Base-by-base conservation (phyloP, 208 protist genomes). In the Trypanosoma vivax region DNA sequence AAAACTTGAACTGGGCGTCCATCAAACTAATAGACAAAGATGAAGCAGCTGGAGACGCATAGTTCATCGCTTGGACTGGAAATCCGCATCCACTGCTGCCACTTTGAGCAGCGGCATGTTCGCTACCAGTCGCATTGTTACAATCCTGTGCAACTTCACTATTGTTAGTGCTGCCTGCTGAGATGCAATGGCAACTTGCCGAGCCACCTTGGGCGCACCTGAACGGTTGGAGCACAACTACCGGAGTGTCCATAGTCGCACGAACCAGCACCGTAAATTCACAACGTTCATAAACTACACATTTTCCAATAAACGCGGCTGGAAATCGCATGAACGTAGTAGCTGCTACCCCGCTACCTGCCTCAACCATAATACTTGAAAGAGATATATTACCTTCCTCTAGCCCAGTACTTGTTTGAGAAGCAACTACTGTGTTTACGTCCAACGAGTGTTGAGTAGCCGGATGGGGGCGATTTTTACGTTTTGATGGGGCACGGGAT, bases 1-100 rank as follows among this genome's bases (percentile, higher is more conserved):
- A 79, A 57, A 90, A 80, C 52, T 84, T 83, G 61, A 93, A 93
- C 0, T 72, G 71, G 7, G 80, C 81, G 35, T 92, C 85, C 11
- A 87, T 64, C 13, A 24, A 65, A 56, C 24, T 76, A 56, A 2
- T 59, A 39, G 10, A 69, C 53, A 40, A 53, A 48, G 45, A 16
- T 21, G 34, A 37, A 18, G 27, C 28, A 9, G 35, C 7, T 7
- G 13, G 16, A 21, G n/a, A 38, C 16, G 46, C 24, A 38, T 13
- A 38, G 16, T 6, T 9, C 6, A 18, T 6, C 10, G 10, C 10
- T 7, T 11, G n/a, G n/a, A 43, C 16, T 0, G n/a, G 5, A 6
- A 19, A 43, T 18, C 9, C 4, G 16, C 24, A 25, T 2, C 5
- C 29, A 51, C 25, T 30, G 24, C 14, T 30, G 1, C 5, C 25